Base-by-base conservation (phyloP, 192 early-diverging fungal genomes). In the Bifiguratus adelaidae region DNA sequence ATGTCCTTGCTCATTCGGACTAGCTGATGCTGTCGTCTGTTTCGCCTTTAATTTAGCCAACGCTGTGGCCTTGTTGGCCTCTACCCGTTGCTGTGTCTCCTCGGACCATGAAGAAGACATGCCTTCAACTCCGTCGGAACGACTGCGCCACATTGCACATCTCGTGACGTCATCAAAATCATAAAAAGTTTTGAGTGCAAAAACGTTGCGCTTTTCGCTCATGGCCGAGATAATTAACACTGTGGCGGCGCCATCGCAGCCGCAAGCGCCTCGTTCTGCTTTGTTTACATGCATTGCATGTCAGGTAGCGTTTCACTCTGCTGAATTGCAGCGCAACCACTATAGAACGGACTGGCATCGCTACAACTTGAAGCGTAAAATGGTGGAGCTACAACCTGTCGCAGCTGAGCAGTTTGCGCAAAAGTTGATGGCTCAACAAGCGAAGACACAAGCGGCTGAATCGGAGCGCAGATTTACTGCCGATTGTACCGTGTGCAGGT, bases 291-390 rank as follows among this genome's bases (percentile, higher is more conserved):
- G 88, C 53, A 70, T 91, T 21, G 71, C 88, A 20, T 99, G 96
- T 67, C 89, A 97, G 58, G 86, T 95, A 13, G 89, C 89, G 6
- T 99, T 99, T 67, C 61, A 79, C 52, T 74, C 86, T 2, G 79
- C 90, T 11, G 89, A 95, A 32, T 65, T 77, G 53, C 96, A 99
- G 69, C 69, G 96, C 29, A 77, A 78, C 24, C 96, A 99, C 67
- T 95, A 94, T 62, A 77, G 82, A 20, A 83, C 86, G 24, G 92
- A 99, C 74, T 99, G 96, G 95, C 97, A 99, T 52, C 74, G 94
- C 27, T 99, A 99, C 77, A 99, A 99, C 62, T 64, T 97, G 21
- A 97, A 97, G 73, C 82, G 95, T 52, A 94, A 96, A 55, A 89
- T 97, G 21, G 92, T 85, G 11, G 87, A 85, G 18, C 67, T 97